phyloP scores from a whole-genome alignment of 139 green algal species.

The Medakamo hakoo region DNA sequence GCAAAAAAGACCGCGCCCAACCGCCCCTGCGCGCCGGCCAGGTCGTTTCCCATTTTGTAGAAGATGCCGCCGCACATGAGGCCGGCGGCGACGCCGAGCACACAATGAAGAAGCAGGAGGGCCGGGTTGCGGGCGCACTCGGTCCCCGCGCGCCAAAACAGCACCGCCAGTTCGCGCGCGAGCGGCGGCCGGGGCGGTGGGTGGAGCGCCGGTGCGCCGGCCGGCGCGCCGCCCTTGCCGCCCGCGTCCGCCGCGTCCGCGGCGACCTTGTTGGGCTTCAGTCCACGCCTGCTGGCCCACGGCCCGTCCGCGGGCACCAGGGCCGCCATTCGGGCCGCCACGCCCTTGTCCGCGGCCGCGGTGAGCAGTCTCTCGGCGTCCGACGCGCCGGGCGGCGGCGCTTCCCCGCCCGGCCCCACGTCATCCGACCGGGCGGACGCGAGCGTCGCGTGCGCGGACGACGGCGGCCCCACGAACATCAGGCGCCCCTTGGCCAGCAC shows the following conservation, averaged over 20 bases:
- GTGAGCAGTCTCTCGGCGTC: too few species aligned
- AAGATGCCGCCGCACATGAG: conserved; percentile 46
- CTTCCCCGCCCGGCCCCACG: background rate
- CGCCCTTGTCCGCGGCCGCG: background rate
- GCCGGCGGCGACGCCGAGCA: conserved; percentile 34
- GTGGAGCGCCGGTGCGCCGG: too few species aligned
- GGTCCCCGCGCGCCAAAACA: conserved; percentile 40
- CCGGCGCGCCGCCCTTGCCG: too few species aligned
- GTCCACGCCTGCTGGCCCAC: too few species aligned
- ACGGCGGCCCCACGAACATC: conserved; percentile 30
- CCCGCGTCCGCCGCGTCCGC: too few species aligned
- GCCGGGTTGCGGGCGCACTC: conserved; percentile 53
- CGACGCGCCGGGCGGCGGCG: too few species aligned
- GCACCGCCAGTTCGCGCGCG: conserved; percentile 32
- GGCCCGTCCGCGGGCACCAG: too few species aligned
- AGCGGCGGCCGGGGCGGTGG: conserved; percentile 1
- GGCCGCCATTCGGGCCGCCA: too few species aligned
- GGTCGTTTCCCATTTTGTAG: conserved; percentile 29
- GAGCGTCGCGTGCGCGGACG: background rate
- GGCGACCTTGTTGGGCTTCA: too few species aligned
- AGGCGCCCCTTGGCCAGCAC: conserved; percentile 38
- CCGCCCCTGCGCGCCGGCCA: conserved; percentile 45
- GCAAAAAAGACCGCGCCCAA: conserved; percentile 8
- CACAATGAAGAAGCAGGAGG: conserved; percentile 41
- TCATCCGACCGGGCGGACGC: too few species aligned